phyloP scores from a whole-genome alignment of 345 rosid species.

The Hibiscus mutabilis region DNA sequence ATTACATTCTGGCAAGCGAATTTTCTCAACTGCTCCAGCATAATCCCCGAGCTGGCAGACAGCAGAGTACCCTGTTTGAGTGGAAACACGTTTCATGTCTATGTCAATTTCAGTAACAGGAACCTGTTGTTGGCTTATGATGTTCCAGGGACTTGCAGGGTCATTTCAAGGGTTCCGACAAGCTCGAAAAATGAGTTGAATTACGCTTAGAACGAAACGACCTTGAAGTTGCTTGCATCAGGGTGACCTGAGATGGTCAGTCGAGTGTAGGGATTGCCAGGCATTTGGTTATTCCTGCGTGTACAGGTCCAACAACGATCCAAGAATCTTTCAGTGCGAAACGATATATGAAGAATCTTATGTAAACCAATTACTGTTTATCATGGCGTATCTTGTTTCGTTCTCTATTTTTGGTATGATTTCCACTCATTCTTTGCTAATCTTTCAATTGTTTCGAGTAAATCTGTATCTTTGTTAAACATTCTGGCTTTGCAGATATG shows the following conservation, averaged over 20 bases:
- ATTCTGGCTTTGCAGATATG: background rate
- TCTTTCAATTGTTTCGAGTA: background rate
- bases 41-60: constrained; percentile 11
- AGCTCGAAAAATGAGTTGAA: constrained; percentile 8
- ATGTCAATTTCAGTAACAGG: constrained; percentile 14
- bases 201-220: constrained; percentile 21
- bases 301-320: background rate
- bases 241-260: constrained; percentile 40
- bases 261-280: constrained; percentile 31
- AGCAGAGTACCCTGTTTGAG: constrained; percentile 22
- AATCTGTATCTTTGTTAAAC: background rate
- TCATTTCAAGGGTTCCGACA: constrained; percentile 24
- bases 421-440: background rate
- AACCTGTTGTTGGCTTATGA: background rate
- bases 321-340: background rate
- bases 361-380: background rate
- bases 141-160: constrained; percentile 23
- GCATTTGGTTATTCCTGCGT: constrained; percentile 16
- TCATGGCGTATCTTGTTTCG: background rate
- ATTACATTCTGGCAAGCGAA: constrained; percentile 13
- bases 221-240: constrained; percentile 19
- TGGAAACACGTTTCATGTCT: constrained; percentile 18
- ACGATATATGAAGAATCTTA: background rate
- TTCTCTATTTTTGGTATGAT: background rate
- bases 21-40: constrained; percentile 23